A percentile compares a stretch with the other conserved stretches of the same genome.
Conservation (phyloP, 1,284 basidiomycete species). For the Chiua sp. region DNA sequence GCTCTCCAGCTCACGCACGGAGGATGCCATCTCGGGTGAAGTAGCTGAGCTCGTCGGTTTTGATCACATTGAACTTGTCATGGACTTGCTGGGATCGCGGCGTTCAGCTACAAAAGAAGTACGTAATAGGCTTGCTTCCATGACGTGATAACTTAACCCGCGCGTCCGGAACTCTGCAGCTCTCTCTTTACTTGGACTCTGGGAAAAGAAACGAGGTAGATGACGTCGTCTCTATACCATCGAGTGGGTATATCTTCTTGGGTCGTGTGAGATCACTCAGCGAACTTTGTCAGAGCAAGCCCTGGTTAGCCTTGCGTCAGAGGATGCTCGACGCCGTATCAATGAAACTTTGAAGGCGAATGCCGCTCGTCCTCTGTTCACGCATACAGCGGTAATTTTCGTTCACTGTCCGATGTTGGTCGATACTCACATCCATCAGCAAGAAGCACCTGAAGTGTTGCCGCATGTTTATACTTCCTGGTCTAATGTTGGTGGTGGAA, state of each 20-base stretch:
- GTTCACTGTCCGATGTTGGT: not conserved
- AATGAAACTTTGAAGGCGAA: constrained; percentile 69
- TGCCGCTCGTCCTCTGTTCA: constrained; percentile 72
- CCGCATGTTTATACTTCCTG: constrained; percentile 92
- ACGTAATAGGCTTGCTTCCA: constrained; percentile 8
- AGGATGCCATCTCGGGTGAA: constrained; percentile 82
- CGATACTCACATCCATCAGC: constrained; percentile 41
- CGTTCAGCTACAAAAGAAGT: constrained; percentile 48
- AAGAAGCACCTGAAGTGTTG: constrained; percentile 67
- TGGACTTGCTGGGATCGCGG: constrained; percentile 60
- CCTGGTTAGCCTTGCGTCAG: constrained; percentile 47
- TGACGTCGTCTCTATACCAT: constrained; percentile 2
- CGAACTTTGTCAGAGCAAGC: constrained; percentile 12
- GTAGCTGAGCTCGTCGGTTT: constrained; percentile 88
- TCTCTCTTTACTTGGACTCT: constrained; percentile 18
- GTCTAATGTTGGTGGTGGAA: constrained; percentile 54
- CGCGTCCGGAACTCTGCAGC: constrained; percentile 11
- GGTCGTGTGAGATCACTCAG: not conserved
- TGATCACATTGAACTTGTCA: constrained; percentile 78
- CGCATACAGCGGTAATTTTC: constrained; percentile 57
- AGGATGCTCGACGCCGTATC: constrained; percentile 68
- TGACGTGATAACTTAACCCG: not conserved
- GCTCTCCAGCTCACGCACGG: constrained; percentile 33
- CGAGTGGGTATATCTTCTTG: constrained; percentile 12
- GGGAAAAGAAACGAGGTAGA: not conserved